Evolutionary conservation across 805 yeast genomes (phyloP).

Genomic region (Danielia oregonensis): DNA sequence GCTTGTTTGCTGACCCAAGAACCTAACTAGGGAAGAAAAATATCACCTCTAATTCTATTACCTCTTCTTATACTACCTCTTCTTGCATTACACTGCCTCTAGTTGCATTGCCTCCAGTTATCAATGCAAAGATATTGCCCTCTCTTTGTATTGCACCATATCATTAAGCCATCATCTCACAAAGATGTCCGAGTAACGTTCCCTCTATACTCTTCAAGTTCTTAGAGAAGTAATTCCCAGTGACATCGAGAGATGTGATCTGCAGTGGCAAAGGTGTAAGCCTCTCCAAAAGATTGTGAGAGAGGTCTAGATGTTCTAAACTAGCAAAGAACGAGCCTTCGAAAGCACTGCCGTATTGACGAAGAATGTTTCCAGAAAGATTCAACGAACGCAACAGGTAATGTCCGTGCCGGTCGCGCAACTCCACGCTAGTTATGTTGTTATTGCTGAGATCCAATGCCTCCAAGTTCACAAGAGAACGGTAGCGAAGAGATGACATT

Average conservation of each 20-base stretch:
- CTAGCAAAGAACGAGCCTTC: conserved; percentile 8
- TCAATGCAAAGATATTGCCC: too few species aligned
- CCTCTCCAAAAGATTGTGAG: conserved; percentile 20
- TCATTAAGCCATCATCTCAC: too few species aligned
- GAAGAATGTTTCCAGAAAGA: conserved; percentile 25
- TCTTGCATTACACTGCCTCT: too few species aligned
- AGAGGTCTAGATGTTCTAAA: conserved; percentile 19
- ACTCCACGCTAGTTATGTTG: conserved; percentile 13
- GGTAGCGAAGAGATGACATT: conserved; percentile 17
- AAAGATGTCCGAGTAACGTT: too few species aligned
- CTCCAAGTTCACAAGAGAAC: conserved; percentile 11
- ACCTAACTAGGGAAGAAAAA: too few species aligned
- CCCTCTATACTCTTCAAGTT: background rate
- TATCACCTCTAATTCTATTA: too few species aligned
- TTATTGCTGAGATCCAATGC: conserved; percentile 23
- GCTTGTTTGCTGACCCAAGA: too few species aligned
- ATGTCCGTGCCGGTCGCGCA: background rate
- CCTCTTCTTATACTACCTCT: too few species aligned
- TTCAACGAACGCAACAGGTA: conserved; percentile 14
- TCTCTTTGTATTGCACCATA: too few species aligned
- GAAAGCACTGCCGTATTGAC: conserved; percentile 6
- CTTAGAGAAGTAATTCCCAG: conserved; percentile 18
- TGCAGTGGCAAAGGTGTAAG: conserved; percentile 13
- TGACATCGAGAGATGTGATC: conserved; percentile 15
- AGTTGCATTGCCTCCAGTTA: too few species aligned